phyloP scores from a whole-genome alignment of 1,139 yeast species.

The Debaryomyces singareniensis region DNA sequence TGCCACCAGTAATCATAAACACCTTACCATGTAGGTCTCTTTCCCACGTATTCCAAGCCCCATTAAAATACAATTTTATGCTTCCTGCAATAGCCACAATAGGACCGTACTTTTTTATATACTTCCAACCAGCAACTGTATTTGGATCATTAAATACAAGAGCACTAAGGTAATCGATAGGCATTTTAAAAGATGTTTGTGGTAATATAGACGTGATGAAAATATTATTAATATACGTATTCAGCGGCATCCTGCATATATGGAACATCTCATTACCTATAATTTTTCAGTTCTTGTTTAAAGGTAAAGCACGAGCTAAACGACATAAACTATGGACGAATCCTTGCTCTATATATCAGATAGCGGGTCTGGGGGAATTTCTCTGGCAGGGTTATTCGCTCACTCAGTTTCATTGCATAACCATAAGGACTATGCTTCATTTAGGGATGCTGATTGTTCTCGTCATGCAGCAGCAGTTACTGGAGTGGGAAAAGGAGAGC shows the following conservation, averaged over 20 bases:
- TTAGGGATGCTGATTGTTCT: constrained; percentile 50
- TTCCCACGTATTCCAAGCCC: constrained; percentile 81
- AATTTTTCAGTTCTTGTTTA: too few relatives aligned
- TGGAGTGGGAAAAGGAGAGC: constrained; percentile 37
- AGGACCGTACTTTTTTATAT: constrained; percentile 44
- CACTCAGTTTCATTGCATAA: constrained; percentile 45
- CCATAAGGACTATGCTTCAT: constrained; percentile 43
- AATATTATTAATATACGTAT: neutral
- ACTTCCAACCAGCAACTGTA: constrained; percentile 59
- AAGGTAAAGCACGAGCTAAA: too few relatives aligned
- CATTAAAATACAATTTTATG: constrained; percentile 68
- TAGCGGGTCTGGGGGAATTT: constrained; percentile 44
- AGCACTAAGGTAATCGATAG: constrained; percentile 67
- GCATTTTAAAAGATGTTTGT: constrained; percentile 47
- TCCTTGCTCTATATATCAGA: constrained; percentile 48
- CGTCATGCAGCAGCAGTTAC: constrained; percentile 40
- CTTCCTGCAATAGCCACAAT: constrained; percentile 28
- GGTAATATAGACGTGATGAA: neutral
- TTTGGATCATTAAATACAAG: constrained; percentile 67
- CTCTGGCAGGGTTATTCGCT: constrained; percentile 43
- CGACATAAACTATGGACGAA: constrained; percentile 48
- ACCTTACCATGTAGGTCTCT: constrained; percentile 90
- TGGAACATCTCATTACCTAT: neutral
- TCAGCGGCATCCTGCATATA: constrained; percentile 2
- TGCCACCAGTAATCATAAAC: constrained; percentile 72